Conservation (phyloP, 1,284 basidiomycete species). For the Schizophyllum commune region DNA sequence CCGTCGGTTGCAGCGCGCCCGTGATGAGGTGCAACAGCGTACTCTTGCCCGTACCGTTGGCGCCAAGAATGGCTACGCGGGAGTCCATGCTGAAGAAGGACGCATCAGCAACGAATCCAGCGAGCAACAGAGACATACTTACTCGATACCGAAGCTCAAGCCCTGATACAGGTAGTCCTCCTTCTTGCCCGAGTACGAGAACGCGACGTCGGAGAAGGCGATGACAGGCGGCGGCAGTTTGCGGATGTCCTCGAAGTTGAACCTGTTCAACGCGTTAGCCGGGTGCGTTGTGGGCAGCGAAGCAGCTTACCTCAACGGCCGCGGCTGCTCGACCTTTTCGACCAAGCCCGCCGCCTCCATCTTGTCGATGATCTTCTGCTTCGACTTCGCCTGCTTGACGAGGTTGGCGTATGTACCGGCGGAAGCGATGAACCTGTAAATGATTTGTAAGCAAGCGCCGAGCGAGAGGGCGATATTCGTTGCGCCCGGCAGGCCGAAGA, state of each 20-base stretch:
- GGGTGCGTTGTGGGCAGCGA: too few species aligned
- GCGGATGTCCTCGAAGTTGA: conserved; percentile 94
- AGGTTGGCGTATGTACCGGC: conserved; percentile 99
- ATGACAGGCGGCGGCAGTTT: conserved; percentile 97
- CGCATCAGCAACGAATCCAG: background rate
- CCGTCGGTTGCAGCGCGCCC: conserved; percentile 69
- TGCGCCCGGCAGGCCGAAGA: too few species aligned
- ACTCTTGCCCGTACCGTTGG: conserved; percentile 98
- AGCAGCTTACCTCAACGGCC: conserved; percentile 66
- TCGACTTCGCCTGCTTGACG: conserved; percentile 98
- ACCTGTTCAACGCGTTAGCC: conserved; percentile 29
- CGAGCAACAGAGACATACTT: conserved; percentile 18
- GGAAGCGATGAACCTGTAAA: conserved; percentile 83
- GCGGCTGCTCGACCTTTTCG: conserved; percentile 77
- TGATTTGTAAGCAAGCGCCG: conserved; percentile 4
- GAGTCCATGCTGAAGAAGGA: conserved; percentile 75
- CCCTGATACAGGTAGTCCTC: conserved; percentile 85
- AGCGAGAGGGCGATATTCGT: too few species aligned
- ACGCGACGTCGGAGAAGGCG: conserved; percentile 92
- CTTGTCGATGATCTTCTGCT: conserved; percentile 99
- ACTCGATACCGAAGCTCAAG: conserved; percentile 94
- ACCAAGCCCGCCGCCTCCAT: conserved; percentile 99
- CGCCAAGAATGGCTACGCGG: conserved; percentile 93
- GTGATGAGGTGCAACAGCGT: conserved; percentile 96
- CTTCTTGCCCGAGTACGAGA: conserved; percentile 88